A percentile compares a stretch with the other conserved stretches of the same genome.
Evolutionary conservation across 768 basidiomycete genomes (phyloP).

Genomic region (Pisolithus marmoratus): DNA sequence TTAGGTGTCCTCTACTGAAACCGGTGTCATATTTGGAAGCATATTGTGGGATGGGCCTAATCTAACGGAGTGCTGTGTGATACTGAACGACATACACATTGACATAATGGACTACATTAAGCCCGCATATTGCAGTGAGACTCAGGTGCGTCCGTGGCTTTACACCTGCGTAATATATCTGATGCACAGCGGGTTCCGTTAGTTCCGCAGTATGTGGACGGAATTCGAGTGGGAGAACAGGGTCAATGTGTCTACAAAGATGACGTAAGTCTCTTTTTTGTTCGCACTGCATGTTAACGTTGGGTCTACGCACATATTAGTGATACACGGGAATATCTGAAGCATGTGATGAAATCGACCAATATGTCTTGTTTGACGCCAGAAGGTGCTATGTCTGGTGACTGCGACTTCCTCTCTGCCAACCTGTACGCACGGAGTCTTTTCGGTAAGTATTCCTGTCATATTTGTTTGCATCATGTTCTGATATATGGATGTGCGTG

Average conservation of each 20-base stretch:
- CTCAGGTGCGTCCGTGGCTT: constrained; percentile 52
- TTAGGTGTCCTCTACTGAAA: constrained; percentile 90
- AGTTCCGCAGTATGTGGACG: constrained; percentile 99
- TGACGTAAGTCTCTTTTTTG: constrained; percentile 53
- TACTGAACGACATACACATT: constrained; percentile 94
- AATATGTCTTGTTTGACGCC: constrained; percentile 98
- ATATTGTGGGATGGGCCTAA: constrained; percentile 94
- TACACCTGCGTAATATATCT: background rate
- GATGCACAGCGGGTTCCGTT: background rate
- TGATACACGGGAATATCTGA: constrained; percentile 83
- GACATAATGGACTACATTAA: constrained; percentile 64
- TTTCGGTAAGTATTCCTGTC: constrained; percentile 61
- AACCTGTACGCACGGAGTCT: constrained; percentile 94
- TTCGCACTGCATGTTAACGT: background rate
- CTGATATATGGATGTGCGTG: background rate
- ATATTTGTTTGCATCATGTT: background rate
- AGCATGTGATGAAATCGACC: constrained; percentile 93
- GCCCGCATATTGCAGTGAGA: constrained; percentile 88
- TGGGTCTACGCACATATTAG: constrained; percentile 32
- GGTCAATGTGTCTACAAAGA: constrained; percentile 83
- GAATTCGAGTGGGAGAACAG: constrained; percentile 99
- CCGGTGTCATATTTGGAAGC: constrained; percentile 96
- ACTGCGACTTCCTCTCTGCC: constrained; percentile 94
- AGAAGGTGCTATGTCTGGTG: constrained; percentile 79
- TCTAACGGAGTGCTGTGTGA: constrained; percentile 85